Evolutionary conservation across 2,329 filamentous ascomycete species (phyloP), one percentile per base, ranked within the genome.

Genomic region (Hymenoscyphus linearis): DNA sequence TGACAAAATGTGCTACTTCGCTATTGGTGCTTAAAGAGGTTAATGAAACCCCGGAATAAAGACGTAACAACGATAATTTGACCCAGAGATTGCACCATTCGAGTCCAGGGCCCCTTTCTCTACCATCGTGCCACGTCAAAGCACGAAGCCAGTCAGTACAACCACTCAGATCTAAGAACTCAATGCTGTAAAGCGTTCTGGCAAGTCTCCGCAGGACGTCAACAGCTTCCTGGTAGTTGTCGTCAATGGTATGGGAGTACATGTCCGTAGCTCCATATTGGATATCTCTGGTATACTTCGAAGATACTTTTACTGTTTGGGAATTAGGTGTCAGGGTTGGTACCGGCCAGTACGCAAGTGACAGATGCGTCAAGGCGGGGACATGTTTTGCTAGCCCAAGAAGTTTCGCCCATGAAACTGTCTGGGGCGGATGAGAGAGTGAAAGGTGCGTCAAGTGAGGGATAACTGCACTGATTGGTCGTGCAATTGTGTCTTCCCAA

Each of bases 391-490:
- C 78, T n/a, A 87, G 71, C 1, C 76, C 67, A 26, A 87, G 74
- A 4, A 87, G 77, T 37, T 85, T 82, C 55, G 78, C 81, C 85
- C 85, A 87, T 0, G 83, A 85, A 16, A 78, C 76, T 5, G 71
- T 70, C 5, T 60, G 60, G 14, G 64, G 50, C 36, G 74, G 72
- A 40, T 68, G 68, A 3, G 84, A 82, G 2, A 87, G 79, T 1
- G 84, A 86, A 9, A 87, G 76, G 65, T 86, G 83, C 0, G 84
- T 86, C 13, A 87, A 75, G 62, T 81, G 81, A 10, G 84, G 83
- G 47, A 87, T 64, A 3, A 61, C 60, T 4, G 69, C 57, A 13
- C 64, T 67, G 2, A 70, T 55, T 18, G 59, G 65, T 25, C 40
- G 55, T 18, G 66, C 61, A 16, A 69, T 62, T 18, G 36, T 65